These are phyloP conservation scores for Abelmoschus esculentus DNA, from an alignment of 345 rosid genomes.

Conservation along the genomic window DNA sequence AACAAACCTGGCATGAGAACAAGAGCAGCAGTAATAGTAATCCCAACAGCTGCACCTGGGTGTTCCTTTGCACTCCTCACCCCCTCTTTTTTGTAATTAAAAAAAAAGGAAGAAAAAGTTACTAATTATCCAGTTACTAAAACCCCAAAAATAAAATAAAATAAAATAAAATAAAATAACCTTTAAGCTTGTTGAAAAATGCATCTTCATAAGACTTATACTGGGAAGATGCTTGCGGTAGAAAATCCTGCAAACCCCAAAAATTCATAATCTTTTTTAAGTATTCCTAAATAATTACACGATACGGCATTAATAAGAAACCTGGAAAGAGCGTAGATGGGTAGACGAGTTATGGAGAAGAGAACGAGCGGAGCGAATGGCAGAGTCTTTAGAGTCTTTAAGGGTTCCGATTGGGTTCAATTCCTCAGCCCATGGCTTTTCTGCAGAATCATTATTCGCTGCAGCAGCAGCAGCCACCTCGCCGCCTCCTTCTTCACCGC, in stretches of 20 bases:
- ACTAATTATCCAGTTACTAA: background rate
- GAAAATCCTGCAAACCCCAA: slow-evolving; percentile 29
- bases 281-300: background rate
- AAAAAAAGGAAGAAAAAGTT: background rate
- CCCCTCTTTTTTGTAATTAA: slow-evolving; percentile 27
- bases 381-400: slow-evolving; percentile 61
- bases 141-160: background rate
- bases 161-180: slow-evolving; percentile 13
- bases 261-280: slow-evolving; percentile 9
- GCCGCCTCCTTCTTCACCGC: slow-evolving; percentile 20
- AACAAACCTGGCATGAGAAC: too few species aligned
- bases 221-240: slow-evolving; percentile 32
- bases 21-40: slow-evolving; percentile 10
- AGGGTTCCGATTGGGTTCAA: slow-evolving; percentile 57
- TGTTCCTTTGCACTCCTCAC: slow-evolving; percentile 51
- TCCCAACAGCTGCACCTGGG: slow-evolving; percentile 61
- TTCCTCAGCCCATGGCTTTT: slow-evolving; percentile 53
- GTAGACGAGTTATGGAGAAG: slow-evolving; percentile 55
- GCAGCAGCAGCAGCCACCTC: slow-evolving; percentile 1
- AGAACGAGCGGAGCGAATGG: slow-evolving; percentile 69
- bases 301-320: background rate
- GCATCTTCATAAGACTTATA: slow-evolving; percentile 39
- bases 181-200: slow-evolving; percentile 41
- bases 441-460: background rate
- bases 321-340: slow-evolving; percentile 59